Percentiles rank a stretch among this genome's conserved stretches.
Conservation (phyloP, 495 filamentous ascomycete species). For the Penicillium parvum region DNA sequence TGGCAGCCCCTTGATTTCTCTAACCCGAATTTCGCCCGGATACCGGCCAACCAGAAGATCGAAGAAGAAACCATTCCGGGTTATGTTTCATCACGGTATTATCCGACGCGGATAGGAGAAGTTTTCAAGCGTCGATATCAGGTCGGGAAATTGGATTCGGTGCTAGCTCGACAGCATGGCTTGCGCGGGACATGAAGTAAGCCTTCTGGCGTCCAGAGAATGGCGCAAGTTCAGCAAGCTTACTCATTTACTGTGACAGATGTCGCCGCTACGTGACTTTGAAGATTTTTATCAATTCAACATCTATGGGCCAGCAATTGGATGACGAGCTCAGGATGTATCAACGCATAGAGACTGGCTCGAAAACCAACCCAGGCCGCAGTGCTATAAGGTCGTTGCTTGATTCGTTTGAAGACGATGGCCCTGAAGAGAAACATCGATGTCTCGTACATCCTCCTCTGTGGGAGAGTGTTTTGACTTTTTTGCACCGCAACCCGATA, state of each 20-base stretch:
- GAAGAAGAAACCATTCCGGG: slow-evolving; percentile 25
- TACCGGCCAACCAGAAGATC: slow-evolving; percentile 6
- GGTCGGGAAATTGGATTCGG: slow-evolving; percentile 40
- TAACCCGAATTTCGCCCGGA: slow-evolving; percentile 15
- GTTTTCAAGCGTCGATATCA: slow-evolving; percentile 34
- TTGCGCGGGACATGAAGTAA: slow-evolving; percentile 32
- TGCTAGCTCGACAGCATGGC: slow-evolving; percentile 32
- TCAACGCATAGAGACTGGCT: too few species aligned
- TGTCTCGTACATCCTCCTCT: slow-evolving; percentile 42
- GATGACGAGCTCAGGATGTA: too few species aligned
- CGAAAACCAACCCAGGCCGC: too few species aligned
- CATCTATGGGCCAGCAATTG: too few species aligned
- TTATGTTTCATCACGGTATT: slow-evolving; percentile 31
- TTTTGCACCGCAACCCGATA: slow-evolving; percentile 29
- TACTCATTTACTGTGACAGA: too few species aligned
- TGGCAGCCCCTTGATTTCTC: slow-evolving; percentile 23
- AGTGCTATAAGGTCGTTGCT: slow-evolving; percentile 26
- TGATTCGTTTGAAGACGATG: slow-evolving; percentile 32
- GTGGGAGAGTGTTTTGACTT: slow-evolving; percentile 37
- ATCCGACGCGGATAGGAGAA: slow-evolving; percentile 35
- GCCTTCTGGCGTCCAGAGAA: slow-evolving; percentile 12
- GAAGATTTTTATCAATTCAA: too few species aligned
- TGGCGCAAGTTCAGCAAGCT: too few species aligned
- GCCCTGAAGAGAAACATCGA: slow-evolving; percentile 35
- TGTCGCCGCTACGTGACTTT: too few species aligned